A percentile compares a stretch with the other conserved stretches of the same genome.
phyloP scores from a whole-genome alignment of 176 grass and related monocot genomes.

The Aegilops umbellulata region DNA sequence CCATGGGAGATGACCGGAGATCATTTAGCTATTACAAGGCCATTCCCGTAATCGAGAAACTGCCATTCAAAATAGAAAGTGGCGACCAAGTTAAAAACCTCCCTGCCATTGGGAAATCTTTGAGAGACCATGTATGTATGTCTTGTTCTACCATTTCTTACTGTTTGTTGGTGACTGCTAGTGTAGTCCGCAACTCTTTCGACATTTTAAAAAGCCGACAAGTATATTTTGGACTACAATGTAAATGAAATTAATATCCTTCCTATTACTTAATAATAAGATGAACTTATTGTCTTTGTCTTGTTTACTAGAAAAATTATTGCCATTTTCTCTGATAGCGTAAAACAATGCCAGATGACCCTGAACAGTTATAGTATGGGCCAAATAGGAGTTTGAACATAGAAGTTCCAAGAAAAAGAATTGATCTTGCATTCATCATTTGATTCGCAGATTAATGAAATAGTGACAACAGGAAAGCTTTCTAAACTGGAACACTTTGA shows the following conservation, averaged over 20 bases:
- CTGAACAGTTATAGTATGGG: neutral
- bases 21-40: slow-evolving; percentile 99
- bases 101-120: slow-evolving; percentile 88
- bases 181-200: neutral
- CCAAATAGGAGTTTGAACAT: neutral
- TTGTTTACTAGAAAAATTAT: neutral
- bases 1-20: slow-evolving; percentile 89
- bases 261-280: neutral
- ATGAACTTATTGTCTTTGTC: neutral
- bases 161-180: neutral
- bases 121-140: slow-evolving; percentile 84
- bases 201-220: neutral
- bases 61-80: slow-evolving; percentile 87
- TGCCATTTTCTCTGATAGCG: neutral
- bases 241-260: neutral
- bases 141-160: slow-evolving; percentile 21
- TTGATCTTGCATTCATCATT: neutral
- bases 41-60: slow-evolving; percentile 87
- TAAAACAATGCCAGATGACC: neutral
- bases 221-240: neutral
- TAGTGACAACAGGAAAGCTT: slow-evolving; percentile 83
- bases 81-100: slow-evolving; percentile 78
- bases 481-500: slow-evolving; percentile 95
- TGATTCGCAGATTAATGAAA: slow-evolving; percentile 82
- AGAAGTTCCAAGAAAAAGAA: slow-evolving; percentile 16